Evolutionary conservation across 176 grass and related monocot genomes (phyloP).

Genomic region (Puccinellia tenuiflora): DNA sequence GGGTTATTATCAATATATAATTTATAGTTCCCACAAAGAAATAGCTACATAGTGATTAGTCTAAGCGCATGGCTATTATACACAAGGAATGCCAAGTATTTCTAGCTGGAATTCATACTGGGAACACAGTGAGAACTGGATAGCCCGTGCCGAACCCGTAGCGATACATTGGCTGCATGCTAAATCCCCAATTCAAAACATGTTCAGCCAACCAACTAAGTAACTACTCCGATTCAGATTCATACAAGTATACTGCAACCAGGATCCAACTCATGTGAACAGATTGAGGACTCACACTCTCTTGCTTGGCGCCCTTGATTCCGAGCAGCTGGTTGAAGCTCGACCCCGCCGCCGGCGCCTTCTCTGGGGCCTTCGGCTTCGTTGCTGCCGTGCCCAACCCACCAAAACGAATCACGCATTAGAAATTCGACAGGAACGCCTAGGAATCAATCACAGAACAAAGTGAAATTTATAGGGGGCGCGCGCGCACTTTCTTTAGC

Average conservation of each 20-base stretch:
- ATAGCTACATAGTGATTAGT: background rate
- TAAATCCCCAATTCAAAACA: background rate
- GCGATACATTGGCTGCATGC: background rate
- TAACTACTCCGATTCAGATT: background rate
- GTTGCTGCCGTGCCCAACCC: conserved; percentile 29
- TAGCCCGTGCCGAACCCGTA: background rate
- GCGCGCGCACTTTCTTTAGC: conserved; percentile 43
- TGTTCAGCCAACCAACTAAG: background rate
- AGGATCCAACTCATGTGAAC: background rate
- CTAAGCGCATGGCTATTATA: background rate
- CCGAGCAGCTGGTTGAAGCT: conserved; percentile 97
- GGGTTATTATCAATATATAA: background rate
- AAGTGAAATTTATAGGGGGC: background rate
- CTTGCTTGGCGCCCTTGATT: conserved; percentile 87
- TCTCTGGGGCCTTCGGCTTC: conserved; percentile 46
- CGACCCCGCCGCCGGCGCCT: conserved; percentile 59
- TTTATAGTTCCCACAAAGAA: background rate
- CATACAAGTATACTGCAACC: background rate
- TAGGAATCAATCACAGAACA: background rate
- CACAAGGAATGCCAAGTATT: background rate
- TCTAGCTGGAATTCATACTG: background rate
- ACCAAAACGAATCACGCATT: background rate
- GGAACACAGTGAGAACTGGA: background rate
- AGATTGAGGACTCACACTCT: conserved; percentile 47
- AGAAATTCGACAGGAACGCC: background rate